Evolutionary conservation across 2,329 filamentous ascomycete species (phyloP).

Genomic region (Ophiognomonia clavigignenti-juglandacearum): DNA sequence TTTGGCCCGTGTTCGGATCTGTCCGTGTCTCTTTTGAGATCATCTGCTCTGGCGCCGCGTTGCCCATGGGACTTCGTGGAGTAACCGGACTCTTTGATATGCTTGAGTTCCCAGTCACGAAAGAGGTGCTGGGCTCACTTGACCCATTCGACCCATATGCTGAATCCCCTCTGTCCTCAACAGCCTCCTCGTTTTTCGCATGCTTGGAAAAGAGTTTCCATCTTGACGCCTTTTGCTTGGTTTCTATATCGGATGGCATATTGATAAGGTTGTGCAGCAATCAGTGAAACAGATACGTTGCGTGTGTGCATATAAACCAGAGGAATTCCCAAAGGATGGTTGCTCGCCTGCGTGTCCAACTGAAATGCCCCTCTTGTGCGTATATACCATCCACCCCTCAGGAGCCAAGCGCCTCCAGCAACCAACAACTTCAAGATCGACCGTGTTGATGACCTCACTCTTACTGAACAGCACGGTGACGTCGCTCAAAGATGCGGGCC

Average conservation of each 20-base stretch:
- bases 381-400: neutral
- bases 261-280: neutral
- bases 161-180: neutral
- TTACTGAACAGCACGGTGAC: neutral
- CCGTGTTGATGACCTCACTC: neutral
- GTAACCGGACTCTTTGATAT: neutral
- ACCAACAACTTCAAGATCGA: neutral
- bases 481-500: neutral
- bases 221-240: neutral
- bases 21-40: neutral
- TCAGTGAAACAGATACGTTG: neutral
- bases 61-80: neutral
- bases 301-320: neutral
- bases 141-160: neutral
- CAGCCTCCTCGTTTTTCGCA: neutral
- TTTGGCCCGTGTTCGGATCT: neutral
- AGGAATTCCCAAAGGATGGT: neutral
- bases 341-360: neutral
- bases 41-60: neutral
- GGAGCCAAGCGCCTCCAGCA: neutral
- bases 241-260: neutral
- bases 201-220: neutral
- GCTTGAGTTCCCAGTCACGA: neutral
- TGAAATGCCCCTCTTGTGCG: neutral
- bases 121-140: neutral